These are phyloP conservation scores for Alopecurus myosuroides DNA, from an alignment of 176 grass and related monocot species.

Conservation along the genomic window DNA sequence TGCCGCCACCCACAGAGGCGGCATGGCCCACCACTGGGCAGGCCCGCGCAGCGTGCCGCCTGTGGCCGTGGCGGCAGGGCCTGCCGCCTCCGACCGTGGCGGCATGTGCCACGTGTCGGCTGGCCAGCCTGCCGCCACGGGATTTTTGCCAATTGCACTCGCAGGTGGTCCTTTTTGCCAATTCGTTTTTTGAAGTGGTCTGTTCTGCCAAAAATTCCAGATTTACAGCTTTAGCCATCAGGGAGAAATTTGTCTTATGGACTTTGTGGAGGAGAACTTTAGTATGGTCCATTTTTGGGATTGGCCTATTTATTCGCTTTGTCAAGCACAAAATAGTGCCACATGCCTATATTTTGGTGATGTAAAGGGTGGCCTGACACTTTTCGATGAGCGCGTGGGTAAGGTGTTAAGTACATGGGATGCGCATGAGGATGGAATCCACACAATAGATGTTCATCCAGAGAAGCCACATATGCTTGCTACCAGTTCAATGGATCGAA, in stretches of 20 bases:
- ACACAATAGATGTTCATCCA: slow-evolving; percentile 54
- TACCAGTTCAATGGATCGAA: slow-evolving; percentile 52
- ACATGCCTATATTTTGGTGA: slow-evolving; percentile 45
- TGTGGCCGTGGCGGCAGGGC: no score
- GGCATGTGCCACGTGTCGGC: no score
- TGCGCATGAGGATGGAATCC: slow-evolving; percentile 33
- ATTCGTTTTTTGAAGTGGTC: no score
- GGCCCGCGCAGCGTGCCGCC: no score
- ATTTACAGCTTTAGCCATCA: slow-evolving; percentile 52
- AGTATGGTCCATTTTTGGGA: slow-evolving; percentile 40
- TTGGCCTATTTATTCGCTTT: slow-evolving; percentile 28
- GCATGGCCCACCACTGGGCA: no score
- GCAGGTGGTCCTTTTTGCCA: no score
- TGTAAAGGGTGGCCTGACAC: slow-evolving; percentile 24
- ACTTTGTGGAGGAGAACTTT: slow-evolving; percentile 47
- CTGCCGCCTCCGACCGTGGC: no score
- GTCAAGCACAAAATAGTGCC: slow-evolving; percentile 28
- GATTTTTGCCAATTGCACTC: no score
- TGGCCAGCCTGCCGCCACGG: no score
- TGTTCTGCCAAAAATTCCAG: no score
- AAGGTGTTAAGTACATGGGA: slow-evolving; percentile 30
- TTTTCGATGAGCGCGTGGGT: slow-evolving; percentile 47
- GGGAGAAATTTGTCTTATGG: slow-evolving; percentile 63
- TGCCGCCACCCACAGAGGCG: no score
- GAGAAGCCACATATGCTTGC: slow-evolving; percentile 47